Evolutionary conservation across 1,139 yeast genomes (phyloP).

Genomic region (Trichomonascaceae sp.): DNA sequence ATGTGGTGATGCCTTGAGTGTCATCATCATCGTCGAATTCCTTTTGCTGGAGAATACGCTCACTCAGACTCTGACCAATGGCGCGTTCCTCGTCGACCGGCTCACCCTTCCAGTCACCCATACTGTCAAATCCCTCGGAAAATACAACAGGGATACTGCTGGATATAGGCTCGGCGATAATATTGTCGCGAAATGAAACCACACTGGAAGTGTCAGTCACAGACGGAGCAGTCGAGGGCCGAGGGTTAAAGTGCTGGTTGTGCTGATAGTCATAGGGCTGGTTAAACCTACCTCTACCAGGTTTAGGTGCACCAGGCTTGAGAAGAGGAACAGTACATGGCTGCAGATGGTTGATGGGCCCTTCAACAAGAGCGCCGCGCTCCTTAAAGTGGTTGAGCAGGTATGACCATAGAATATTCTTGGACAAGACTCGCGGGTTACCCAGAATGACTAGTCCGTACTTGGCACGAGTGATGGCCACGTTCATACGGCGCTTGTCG

Average conservation of each 20-base stretch:
- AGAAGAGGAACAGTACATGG: slow-evolving; percentile 44
- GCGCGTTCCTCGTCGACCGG: slow-evolving; percentile 6
- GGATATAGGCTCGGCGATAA: slow-evolving; percentile 9
- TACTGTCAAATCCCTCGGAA: slow-evolving; percentile 9
- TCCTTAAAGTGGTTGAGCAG: slow-evolving; percentile 69
- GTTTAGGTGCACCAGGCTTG: slow-evolving; percentile 14
- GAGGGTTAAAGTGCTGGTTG: slow-evolving; percentile 4
- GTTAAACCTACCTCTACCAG: slow-evolving; percentile 1
- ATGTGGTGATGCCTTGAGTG: slow-evolving; percentile 33
- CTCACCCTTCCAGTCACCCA: slow-evolving; percentile 3
- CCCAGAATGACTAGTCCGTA: slow-evolving; percentile 77
- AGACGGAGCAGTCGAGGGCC: slow-evolving; percentile 12
- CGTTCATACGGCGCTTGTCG: slow-evolving; percentile 85
- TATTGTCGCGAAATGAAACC: slow-evolving; percentile 1
- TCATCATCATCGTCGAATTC: slow-evolving; percentile 30
- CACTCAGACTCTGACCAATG: slow-evolving; percentile 34
- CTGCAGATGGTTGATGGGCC: slow-evolving; percentile 73
- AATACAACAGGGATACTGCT: slow-evolving; percentile 10
- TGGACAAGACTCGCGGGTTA: slow-evolving; percentile 65
- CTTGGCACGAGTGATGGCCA: slow-evolving; percentile 83
- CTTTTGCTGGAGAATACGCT: slow-evolving; percentile 24
- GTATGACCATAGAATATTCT: slow-evolving; percentile 68
- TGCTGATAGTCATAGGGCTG: too few species aligned
- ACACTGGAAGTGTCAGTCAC: slow-evolving; percentile 16
- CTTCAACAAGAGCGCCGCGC: slow-evolving; percentile 81